Conservation (phyloP, 169 alveolate genomes). For the Blepharisma undulans region DNA sequence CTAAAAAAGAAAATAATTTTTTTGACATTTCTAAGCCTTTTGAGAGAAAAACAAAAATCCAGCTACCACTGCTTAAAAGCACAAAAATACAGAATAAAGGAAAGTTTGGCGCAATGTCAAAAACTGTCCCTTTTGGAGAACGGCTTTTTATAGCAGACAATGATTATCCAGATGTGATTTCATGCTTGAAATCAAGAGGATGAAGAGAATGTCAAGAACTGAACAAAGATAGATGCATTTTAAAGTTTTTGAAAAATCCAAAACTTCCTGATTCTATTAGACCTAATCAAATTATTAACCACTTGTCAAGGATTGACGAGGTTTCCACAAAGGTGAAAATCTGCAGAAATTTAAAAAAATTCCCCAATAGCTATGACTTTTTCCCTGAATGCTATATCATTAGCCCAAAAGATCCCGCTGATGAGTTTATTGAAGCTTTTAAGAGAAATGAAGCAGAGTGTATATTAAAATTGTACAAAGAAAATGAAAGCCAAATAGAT, state of each 20-base stretch:
- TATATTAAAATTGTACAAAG: not conserved
- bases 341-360: not conserved
- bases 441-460: not conserved
- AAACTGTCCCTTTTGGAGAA: not conserved
- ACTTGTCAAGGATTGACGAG: not conserved
- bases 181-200: not conserved
- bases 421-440: not conserved
- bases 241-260: not conserved
- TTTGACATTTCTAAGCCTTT: not conserved
- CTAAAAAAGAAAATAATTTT: not conserved
- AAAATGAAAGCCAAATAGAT: not conserved
- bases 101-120: not conserved
- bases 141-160: not conserved
- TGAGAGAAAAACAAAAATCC: not conserved
- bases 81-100: not conserved
- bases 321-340: conserved; percentile 18
- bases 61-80: not conserved
- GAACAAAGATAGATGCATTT: not conserved
- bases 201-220: not conserved
- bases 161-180: conserved; percentile 27
- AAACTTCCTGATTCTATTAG: not conserved
- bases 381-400: conserved; percentile 18
- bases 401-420: not conserved
- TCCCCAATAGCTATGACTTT: not conserved
- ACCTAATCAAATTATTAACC: conserved; percentile 13